These are phyloP conservation scores for Colletotrichum noveboracense DNA, from an alignment of 2,329 filamentous ascomycete genomes.

Conservation along the genomic window DNA sequence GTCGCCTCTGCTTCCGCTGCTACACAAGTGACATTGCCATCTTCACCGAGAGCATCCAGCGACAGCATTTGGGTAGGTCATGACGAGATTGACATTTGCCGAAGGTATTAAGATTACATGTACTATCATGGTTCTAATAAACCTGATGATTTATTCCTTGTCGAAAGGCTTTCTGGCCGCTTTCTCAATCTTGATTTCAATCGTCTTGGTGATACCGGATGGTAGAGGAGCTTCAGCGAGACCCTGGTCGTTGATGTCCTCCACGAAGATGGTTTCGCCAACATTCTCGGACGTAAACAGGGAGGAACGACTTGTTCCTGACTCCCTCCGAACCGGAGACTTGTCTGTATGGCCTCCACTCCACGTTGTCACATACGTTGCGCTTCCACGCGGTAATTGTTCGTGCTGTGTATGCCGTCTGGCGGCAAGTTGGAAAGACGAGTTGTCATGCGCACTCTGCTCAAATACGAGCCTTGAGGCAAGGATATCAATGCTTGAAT, in stretches of 20 bases:
- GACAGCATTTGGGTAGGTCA: neutral
- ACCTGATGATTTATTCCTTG: neutral
- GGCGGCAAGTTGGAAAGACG: neutral
- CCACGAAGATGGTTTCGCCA: neutral
- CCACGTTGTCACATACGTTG: neutral
- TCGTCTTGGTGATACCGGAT: neutral
- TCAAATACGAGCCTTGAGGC: slow-evolving; percentile 33
- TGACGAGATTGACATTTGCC: neutral
- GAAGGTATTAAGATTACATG: neutral
- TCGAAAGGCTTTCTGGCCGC: neutral
- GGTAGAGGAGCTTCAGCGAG: neutral
- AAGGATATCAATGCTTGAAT: slow-evolving; percentile 28
- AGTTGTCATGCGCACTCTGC: neutral
- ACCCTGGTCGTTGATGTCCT: neutral
- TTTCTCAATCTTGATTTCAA: neutral
- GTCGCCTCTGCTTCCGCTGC: neutral
- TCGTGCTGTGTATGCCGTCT: neutral
- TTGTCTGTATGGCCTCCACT: neutral
- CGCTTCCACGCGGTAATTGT: neutral
- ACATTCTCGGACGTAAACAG: neutral
- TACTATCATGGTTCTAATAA: neutral
- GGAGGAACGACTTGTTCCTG: neutral
- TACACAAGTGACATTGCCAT: neutral
- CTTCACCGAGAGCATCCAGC: neutral
- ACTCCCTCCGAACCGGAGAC: neutral